Percentiles rank a stretch among this genome's conserved stretches.
phyloP scores from a whole-genome alignment of 148 eudicot species.

The Rhododendron ovatum region DNA sequence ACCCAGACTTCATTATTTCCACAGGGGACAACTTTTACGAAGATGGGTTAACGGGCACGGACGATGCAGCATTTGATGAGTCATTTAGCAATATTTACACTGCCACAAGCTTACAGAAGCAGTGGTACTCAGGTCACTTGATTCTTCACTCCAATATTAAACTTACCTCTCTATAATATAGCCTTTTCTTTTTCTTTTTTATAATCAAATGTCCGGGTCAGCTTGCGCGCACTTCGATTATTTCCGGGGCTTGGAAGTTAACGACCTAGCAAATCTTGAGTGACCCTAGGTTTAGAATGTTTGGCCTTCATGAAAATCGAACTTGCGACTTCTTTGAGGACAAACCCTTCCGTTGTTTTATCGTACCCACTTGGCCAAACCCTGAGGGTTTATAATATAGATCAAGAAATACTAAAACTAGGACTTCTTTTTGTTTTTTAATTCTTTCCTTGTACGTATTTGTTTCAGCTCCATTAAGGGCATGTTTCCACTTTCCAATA shows the following conservation, averaged over 20 bases:
- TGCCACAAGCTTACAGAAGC: conserved; percentile 3
- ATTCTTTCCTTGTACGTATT: neutral
- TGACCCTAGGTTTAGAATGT: too few relatives aligned
- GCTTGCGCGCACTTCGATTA: too few relatives aligned
- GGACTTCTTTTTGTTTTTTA: neutral
- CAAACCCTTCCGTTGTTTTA: too few relatives aligned
- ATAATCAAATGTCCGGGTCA: too few relatives aligned
- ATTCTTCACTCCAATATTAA: neutral
- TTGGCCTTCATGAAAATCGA: too few relatives aligned
- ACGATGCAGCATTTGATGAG: neutral
- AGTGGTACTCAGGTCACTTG: neutral
- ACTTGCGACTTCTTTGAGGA: too few relatives aligned
- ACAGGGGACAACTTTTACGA: conserved; percentile 7
- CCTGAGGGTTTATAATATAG: neutral
- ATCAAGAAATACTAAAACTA: neutral
- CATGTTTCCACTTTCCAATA: too few relatives aligned
- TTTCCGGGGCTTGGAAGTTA: too few relatives aligned
- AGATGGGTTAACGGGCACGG: neutral
- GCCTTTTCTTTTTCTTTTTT: too few relatives aligned
- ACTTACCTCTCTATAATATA: neutral
- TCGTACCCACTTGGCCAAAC: too few relatives aligned
- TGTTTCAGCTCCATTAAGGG: neutral
- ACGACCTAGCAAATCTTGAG: too few relatives aligned
- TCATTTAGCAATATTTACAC: conserved; percentile 1
- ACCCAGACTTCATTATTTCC: conserved; percentile 5